phyloP scores from a whole-genome alignment of 345 rosid species.

The Gossypium bickii region DNA sequence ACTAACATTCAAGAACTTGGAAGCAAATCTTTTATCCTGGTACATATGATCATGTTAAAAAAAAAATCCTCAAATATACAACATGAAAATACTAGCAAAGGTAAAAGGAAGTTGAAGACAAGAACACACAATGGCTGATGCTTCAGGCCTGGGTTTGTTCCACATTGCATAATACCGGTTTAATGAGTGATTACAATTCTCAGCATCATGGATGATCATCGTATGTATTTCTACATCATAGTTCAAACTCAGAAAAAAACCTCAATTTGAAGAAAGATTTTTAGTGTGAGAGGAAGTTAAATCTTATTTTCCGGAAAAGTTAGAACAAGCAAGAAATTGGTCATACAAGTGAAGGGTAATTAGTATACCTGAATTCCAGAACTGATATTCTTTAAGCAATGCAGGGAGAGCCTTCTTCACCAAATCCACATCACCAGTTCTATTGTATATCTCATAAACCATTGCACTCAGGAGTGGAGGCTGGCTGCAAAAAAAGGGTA shows the following conservation, averaged over 20 bases:
- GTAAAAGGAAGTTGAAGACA: not conserved
- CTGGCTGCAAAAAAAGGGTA: conserved; percentile 41
- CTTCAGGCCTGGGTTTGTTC: conserved; percentile 88
- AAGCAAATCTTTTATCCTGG: conserved; percentile 67
- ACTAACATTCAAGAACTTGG: conserved; percentile 34
- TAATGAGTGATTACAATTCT: conserved; percentile 40
- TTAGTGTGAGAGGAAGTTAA: conserved; percentile 2
- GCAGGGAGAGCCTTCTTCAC: conserved; percentile 53
- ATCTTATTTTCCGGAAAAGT: not conserved
- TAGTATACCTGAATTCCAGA: conserved; percentile 68
- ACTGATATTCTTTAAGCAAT: conserved; percentile 65
- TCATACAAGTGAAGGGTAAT: not conserved
- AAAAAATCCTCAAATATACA: not conserved
- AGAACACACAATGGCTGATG: conserved; percentile 48
- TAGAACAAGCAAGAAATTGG: not conserved
- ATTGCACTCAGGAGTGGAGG: conserved; percentile 92
- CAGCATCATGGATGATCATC: conserved; percentile 46
- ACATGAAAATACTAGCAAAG: not conserved
- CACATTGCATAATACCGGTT: conserved; percentile 89
- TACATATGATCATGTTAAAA: conserved; percentile 9
- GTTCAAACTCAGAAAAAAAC: not conserved
- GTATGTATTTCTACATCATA: conserved; percentile 44
- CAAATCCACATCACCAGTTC: conserved; percentile 60
- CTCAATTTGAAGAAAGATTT: not conserved
- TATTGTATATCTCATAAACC: conserved; percentile 58